Conservation (phyloP, 352 stramenopile species). For the Thraustochytrium striatum region DNA sequence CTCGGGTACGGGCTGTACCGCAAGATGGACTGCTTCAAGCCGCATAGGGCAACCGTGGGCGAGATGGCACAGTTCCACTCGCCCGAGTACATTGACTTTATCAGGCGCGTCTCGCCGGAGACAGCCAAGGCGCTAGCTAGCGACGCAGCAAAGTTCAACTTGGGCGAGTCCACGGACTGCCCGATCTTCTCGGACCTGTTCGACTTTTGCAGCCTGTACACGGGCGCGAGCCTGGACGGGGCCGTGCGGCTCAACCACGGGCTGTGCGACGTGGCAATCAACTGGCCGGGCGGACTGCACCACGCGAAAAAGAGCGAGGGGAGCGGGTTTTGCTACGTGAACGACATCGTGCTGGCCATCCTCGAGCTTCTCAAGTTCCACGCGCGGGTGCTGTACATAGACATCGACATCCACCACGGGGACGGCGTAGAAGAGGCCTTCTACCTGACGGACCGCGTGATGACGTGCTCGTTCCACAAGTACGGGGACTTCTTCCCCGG, state of each 20-base stretch:
- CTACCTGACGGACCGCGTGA: slow-evolving; percentile 95
- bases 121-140: slow-evolving; percentile 60
- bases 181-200: slow-evolving; percentile 98
- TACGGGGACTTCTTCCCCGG: slow-evolving; percentile 98
- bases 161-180: slow-evolving; percentile 94
- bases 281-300: slow-evolving; percentile 95
- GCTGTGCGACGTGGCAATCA: slow-evolving; percentile 92
- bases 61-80: slow-evolving; percentile 96
- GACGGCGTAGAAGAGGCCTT: slow-evolving; percentile 96
- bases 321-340: slow-evolving; percentile 92
- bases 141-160: slow-evolving; percentile 68
- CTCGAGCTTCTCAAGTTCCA: slow-evolving; percentile 97
- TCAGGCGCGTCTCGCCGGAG: slow-evolving; percentile 87
- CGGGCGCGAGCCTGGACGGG: slow-evolving; percentile 89
- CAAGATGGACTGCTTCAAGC: slow-evolving; percentile 83
- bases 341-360: slow-evolving; percentile 97
- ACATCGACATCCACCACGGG: slow-evolving; percentile 98
- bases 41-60: slow-evolving; percentile 68
- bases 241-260: slow-evolving; percentile 93
- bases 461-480: slow-evolving; percentile 98
- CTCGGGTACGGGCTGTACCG: slow-evolving; percentile 96
- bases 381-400: slow-evolving; percentile 94
- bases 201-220: slow-evolving; percentile 96
- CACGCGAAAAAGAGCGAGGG: slow-evolving; percentile 97
- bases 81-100: slow-evolving; percentile 96